Evolutionary conservation across 2,329 filamentous ascomycete species (phyloP), one percentile per base, ranked within the genome.

Genomic region (Pseudofabraea citricarpa): DNA sequence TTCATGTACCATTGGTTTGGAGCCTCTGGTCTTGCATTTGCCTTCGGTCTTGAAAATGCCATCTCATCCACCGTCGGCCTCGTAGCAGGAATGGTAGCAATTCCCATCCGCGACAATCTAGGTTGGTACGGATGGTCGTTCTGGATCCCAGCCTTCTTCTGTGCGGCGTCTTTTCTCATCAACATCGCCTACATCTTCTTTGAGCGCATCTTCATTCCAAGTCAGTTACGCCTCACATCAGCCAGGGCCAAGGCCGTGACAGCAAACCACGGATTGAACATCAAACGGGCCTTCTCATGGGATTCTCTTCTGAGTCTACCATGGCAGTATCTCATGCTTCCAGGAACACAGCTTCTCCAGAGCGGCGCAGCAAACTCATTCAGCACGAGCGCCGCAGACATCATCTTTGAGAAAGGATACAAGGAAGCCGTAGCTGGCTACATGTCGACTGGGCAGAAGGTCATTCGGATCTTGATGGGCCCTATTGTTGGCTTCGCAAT

Each of bases 101-200:
- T 59, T 8, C 55, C 56, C 5, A 59, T 58, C 54, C 37, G 52
- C 35, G 56, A 59, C 24, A 50, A 50, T 5, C 40, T 53, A 5
- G 44, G 46, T 1, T 59, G 58, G 43, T 59, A 56, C 55, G 55
- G 56, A 35, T 59, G 56, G 56, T 51, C 56, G 3, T 41, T 59
- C 2, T 59, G 56, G 56, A 57, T 58, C 33, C 54, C 52, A 2
- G 49, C 52, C 23, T 49, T 53, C 9, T 45, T 55, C 23, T 55
- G 53, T 40, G 51, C 53, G 29, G 50, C 40, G 10, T 52, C 54
- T 32, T 41, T 56, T 20, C n/a, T 51, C 6, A 50, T 55, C 19
- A 53, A 53, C 40, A 50, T 55, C 31, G 48, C 49, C 21, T 56
- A 55, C 38, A 36, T 58, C 8, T 54, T 55, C 49, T 59, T 55